A percentile compares a stretch with the other conserved stretches of the same genome.
phyloP scores from a whole-genome alignment of 257 asterid genomes.

The Ligustrum vulgare region DNA sequence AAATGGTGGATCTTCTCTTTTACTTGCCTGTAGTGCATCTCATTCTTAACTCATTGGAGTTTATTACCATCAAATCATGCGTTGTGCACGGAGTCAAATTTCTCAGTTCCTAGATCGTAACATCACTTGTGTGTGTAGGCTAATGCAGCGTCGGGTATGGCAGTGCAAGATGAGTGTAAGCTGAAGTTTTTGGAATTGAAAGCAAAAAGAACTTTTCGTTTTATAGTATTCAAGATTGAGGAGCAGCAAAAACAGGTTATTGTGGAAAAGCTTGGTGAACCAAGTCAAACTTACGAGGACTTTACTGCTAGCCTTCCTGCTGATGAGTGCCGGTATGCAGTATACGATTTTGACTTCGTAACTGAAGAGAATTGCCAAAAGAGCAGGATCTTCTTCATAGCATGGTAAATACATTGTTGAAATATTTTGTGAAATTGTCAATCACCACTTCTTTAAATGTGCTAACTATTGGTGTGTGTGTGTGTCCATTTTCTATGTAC shows the following conservation, averaged over 20 bases:
- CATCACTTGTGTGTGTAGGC: conserved; percentile 22
- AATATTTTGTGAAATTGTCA: not conserved
- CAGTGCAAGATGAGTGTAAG: conserved; percentile 48
- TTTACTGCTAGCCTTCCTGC: conserved; percentile 41
- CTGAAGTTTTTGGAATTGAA: conserved; percentile 48
- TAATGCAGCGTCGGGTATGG: conserved; percentile 49
- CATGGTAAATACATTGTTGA: conserved; percentile 31
- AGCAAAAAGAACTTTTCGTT: conserved; percentile 41
- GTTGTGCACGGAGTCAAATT: not conserved
- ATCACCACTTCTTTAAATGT: not conserved
- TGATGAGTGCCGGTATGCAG: conserved; percentile 45
- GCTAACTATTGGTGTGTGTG: not conserved
- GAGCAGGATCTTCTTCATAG: conserved; percentile 48
- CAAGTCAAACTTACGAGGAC: conserved; percentile 39
- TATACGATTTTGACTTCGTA: conserved; percentile 38
- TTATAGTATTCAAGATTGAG: conserved; percentile 47
- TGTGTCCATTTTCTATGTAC: conserved; percentile 1
- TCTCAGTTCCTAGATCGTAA: not conserved
- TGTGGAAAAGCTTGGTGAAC: conserved; percentile 46
- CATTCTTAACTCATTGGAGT: not conserved
- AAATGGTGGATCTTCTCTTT: not conserved
- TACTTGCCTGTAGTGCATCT: not conserved
- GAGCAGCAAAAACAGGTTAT: conserved; percentile 47
- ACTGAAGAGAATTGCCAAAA: conserved; percentile 42
- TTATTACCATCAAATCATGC: not conserved